Evolutionary conservation across 345 rosid genomes (phyloP), one percentile per base, ranked within the genome.

Genomic region (Euclidium syriacum): DNA sequence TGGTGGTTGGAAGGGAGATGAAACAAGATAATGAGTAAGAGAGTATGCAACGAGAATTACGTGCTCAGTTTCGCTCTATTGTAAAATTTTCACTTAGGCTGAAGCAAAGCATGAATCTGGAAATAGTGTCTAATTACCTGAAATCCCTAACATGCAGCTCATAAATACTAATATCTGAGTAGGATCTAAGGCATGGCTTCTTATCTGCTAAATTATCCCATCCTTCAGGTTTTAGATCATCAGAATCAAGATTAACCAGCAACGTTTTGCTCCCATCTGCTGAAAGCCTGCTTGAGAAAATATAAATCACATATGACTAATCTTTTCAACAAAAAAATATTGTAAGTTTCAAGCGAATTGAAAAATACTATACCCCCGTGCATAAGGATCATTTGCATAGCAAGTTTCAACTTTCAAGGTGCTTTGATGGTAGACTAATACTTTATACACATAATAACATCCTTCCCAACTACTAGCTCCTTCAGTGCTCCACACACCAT

Each of bases 81-180:
- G 18, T 17, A 36, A 25, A 19, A 11, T 10, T 47, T 41, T 16
- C 12, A 7, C 16, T 27, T 29, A 48, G 9, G 63, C 62, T 35
- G 50, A 51, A 15, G 16, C 35, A 65, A 41, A 52, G 56, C 20
- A 49, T 35, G 10, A 12, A 51, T 24, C 54, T 54, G n/a, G 49
- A 14, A 52, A 15, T 20, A 24, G 33, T 34, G 62, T 42, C 12
- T 32, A 53, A 48, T 75, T 68, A 91, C 96, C 98, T 92, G 65
- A 86, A 92, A 75, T 92, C 98, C 78, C 96, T 81, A 60, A 85
- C 75, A 75, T 92, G 98, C 79, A 92, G 77, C 85, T 92, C 98
- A 80, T 88, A 88, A 62, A 92, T 71, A 68, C 90, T 92, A 56
- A 82, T 82, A 78, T 92, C 96, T 3, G 89, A 79, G 67, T 68